Base-by-base conservation (phyloP, 2,329 filamentous ascomycete genomes). In the Monosporascus sp. region DNA sequence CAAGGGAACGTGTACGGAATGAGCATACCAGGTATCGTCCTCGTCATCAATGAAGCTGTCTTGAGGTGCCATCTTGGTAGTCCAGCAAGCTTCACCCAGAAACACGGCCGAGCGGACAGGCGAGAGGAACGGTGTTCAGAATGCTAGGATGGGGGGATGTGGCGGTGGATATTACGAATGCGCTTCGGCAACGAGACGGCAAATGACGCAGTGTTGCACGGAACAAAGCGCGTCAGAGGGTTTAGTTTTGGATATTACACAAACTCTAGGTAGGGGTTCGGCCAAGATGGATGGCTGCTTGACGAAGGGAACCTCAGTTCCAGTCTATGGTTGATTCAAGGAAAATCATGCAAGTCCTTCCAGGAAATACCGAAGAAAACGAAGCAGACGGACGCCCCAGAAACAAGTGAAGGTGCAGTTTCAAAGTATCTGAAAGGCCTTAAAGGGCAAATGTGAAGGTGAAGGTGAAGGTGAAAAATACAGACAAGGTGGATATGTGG, bases 41-140 rank as follows among this genome's bases (percentile, higher is more conserved):
- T 87, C 85, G 65, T 88, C 85, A 61, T 88, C 85, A 70, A 88
- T 81, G 70, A 87, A 87, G 61, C 78, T 81, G 67, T 88, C 85
- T 74, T 87, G 82, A 53, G 83, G 83, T 52, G 83, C 82, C 84
- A 87, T 87, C 57, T 59, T 74, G 68, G 57, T 53, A 35, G 31
- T 35, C 31, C 9, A 35, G 31, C 31, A 35, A 14, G 31, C 31
- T 35, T 35, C 31, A 35, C 31, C 31, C 31, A 35, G 18, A 43
- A 43, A 18, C 39, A 43, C 17, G 3, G 22, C 11, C 39, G 18
- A 20, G 11, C 1, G 39, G 18, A 6, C n/a, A 43, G 18, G 39
- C 17, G 18, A 43, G n/a, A 14, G 39, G 7, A 43, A 24, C 18
- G 39, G 18, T 18, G 22, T 14, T 14, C 5, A 20, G 18, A 14